Base-by-base conservation (phyloP, 345 rosid genomes). In the Salix purpurea region DNA sequence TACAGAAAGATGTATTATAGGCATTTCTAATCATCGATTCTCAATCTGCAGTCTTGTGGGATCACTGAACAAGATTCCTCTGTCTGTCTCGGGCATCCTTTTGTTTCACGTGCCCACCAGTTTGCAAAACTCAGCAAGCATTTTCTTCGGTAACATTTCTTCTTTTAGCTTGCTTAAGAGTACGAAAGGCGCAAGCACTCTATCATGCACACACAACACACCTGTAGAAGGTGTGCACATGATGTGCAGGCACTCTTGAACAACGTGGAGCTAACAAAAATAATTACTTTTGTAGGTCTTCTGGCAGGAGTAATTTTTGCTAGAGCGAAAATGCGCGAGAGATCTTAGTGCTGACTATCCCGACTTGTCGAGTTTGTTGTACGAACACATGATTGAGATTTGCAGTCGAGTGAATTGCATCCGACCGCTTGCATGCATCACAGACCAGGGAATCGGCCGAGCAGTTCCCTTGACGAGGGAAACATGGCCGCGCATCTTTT, bases 91-190 rank as follows among this genome's bases (percentile, higher is more conserved):
- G 1, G 99, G 99, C 77, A 92, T 92, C 32, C 82, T 96, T 80
- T 84, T 96, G 78, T 96, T 96, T 86, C 68, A 92, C 14, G 97
- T 96, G 69, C 98, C 98, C 1, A 96, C 99, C 50, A 96, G 95
- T 82, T 81, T 96, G 85, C 91, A 96, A 71, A 96, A 96, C 85
- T 86, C 98, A 1, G 90, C 97, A 5, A 93, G 98, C 90, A 96
- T 96, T 83, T 87, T 96, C 54, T 94, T 94, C 16, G 99, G 99
- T 92, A 87, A 78, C 87, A 68, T 56, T 65, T 62, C 60, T 77
- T 52, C 28, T 1, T 48, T 21, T 71, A 65, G 42, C 65, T 15
- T 24, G n/a, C 40, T 65, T 65, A 28, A 42, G 54, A 66, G 42
- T 65, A 24, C 4, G 9, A 10, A 36, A 67, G 32, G 26, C 67